phyloP scores from a whole-genome alignment of 805 yeast species.

The Sugiyamaella valdiviana region DNA sequence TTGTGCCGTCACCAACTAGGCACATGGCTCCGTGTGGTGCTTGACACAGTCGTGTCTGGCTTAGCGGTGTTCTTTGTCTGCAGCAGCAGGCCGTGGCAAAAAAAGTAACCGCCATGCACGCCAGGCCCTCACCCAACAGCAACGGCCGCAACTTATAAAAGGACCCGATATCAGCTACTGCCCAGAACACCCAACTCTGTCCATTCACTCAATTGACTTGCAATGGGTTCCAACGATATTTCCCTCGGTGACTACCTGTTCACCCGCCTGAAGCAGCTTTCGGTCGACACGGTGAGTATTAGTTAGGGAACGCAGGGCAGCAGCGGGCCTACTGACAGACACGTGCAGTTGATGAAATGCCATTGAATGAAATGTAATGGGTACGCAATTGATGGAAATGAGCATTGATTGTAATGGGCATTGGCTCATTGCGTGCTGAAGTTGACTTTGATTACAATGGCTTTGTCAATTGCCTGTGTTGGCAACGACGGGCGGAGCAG shows the following conservation, averaged over 20 bases:
- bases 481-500: too few relatives aligned
- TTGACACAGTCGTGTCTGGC: too few relatives aligned
- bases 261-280: conserved; percentile 69
- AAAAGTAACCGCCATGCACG: too few relatives aligned
- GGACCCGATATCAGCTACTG: not conserved
- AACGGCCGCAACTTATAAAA: not conserved
- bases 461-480: too few relatives aligned
- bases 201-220: not conserved
- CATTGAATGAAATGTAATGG: not conserved
- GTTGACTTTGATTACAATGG: not conserved
- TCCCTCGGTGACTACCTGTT: conserved; percentile 72
- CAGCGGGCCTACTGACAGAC: not conserved
- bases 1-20: too few relatives aligned
- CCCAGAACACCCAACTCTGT: not conserved
- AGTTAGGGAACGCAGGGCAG: not conserved
- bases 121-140: too few relatives aligned
- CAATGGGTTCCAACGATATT: not conserved
- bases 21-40: too few relatives aligned
- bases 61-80: too few relatives aligned
- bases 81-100: too few relatives aligned
- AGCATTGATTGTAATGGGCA: not conserved
- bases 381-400: not conserved
- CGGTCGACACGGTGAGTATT: conserved; percentile 39
- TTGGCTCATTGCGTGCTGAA: not conserved
- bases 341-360: not conserved